Base-by-base conservation (phyloP, 306 rosid species). In the Medicago lupulina region DNA sequence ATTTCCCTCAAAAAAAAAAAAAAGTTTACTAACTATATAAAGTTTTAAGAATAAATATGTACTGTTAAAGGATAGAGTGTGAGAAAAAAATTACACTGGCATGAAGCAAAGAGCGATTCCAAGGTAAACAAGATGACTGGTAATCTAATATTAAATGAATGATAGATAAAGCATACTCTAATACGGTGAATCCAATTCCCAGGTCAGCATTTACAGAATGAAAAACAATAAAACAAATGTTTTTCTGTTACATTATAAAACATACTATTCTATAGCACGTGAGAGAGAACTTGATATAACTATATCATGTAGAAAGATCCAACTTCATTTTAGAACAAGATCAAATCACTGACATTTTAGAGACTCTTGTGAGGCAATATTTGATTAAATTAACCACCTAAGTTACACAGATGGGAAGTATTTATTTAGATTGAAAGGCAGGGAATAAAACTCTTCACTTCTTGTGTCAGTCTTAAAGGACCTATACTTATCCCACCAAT, bases 401-500 rank as follows among this genome's bases (percentile, higher is more conserved):
- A 76, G 59, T 92, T 85, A 92, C 87, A 96, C 97, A 59, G 99
- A 92, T 53, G 99, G 99, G 83, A 96, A 96, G 75, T 92, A 92
- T 76, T 96, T 96, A 89, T 96, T 92, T 10, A 92, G 93, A 55
- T 92, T 96, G 91, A 90, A 92, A 40, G 99, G 99, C 54, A 92
- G 81, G 25, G 98, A 89, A 84, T 92, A 96, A 80, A 96, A 96
- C 80, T 96, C 99, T 71, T 92, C 98, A 9, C 96, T 92, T 77
- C 99, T 89, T 9, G 88, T 39, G 28, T 96, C 99, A 3, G 91
- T 86, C 83, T 88, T 90, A 82, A 83, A 96, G 54, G 97, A 88
- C 64, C 77, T 47, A 85, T 84, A 96, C 85, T 92, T 96, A 82
- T 92, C 97, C 99, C 99, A 96, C 97, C 98, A 96, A 68, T 89